Base-by-base conservation (phyloP, 345 rosid genomes). In the Lenwebbia sp. region DNA sequence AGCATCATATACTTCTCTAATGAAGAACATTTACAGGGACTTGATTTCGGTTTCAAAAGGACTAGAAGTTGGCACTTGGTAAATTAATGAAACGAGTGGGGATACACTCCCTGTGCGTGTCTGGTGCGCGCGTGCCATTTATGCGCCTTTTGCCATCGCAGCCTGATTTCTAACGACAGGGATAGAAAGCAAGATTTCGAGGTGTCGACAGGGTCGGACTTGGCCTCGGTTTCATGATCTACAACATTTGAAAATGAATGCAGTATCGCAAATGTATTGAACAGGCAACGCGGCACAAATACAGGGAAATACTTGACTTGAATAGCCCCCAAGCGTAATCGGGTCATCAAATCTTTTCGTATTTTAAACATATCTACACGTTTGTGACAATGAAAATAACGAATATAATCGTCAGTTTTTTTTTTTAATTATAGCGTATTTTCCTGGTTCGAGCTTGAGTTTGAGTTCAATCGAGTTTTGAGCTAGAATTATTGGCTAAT, bases 231-330 rank as follows among this genome's bases (percentile, higher is more conserved):
- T 62, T 0, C 75, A 13, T 30, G 41, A 62, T 62, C 41, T 25
- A 19, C 0, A 33, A 19, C 78, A 8, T 70, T 33, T 0, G 25
- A 2, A 65, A 70, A 33, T 4, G 78, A 30, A 30, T 30, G 41
- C 12, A 17, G 44, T 0, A 30, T 15, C 0, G 12, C 76, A 33
- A 0, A 65, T 70, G 78, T 21, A 33, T 33, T 33, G 19, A 17
- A 33, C 44, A 0, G 6, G 76, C 0, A 65, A 33, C 1, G 7
- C 6, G 44, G 17, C 12, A 10, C 19, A 7, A 17, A 33, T 70
- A 5, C 78, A 17, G 13, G 78, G 47, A 49, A 49, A 70, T 70
- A 19, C 25, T 70, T 17, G 78, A 70, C 78, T 2, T 70, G 2
- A 17, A 33, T 70, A 70, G 78, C 13, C 17, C 6, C 5, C 13